Evolutionary conservation across 169 alveolate species (phyloP).

Genomic region (Cryptosporidium sp.): DNA sequence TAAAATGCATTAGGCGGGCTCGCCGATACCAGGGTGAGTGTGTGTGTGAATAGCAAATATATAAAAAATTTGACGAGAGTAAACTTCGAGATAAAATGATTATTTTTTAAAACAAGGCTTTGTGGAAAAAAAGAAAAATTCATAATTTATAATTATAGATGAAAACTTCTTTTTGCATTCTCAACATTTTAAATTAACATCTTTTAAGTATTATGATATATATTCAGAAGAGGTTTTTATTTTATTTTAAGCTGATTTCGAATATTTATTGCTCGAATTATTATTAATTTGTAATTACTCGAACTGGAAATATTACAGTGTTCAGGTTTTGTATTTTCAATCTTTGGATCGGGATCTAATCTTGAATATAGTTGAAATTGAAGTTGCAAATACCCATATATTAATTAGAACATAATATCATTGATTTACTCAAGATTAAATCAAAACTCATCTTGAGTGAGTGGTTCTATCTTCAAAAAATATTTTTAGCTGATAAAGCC

Average conservation of each 20-base stretch:
- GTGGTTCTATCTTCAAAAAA: not conserved
- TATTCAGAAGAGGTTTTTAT: not conserved
- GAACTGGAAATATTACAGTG: not conserved
- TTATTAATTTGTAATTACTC: not conserved
- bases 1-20: conserved; percentile 73
- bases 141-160: not conserved
- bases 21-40: conserved; percentile 68
- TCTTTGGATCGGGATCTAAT: not conserved
- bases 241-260: not conserved
- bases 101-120: not conserved
- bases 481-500: not conserved
- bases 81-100: conserved; percentile 3
- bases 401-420: not conserved
- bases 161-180: not conserved
- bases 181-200: not conserved
- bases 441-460: not conserved
- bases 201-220: not conserved
- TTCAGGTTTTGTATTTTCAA: not conserved
- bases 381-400: not conserved
- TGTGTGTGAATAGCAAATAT: conserved; percentile 40
- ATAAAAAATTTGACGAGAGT: not conserved
- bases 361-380: not conserved
- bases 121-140: not conserved
- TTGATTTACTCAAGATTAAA: not conserved
- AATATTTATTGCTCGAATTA: not conserved